Evolutionary conservation across 2,329 filamentous ascomycete species (phyloP).

Genomic region (Septoria linicola): DNA sequence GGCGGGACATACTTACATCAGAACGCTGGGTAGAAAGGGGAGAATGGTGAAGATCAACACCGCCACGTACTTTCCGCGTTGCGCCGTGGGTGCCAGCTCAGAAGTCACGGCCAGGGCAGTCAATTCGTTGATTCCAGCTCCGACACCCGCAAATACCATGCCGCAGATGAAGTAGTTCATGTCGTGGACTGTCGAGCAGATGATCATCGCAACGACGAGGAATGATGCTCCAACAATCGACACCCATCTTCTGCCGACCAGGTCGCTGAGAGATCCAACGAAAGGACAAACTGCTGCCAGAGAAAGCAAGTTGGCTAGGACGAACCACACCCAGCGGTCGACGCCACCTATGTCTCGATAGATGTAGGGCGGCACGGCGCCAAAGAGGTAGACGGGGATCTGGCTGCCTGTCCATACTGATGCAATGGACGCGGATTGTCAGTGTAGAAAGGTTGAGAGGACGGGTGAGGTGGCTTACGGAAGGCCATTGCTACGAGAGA

Average conservation of each 20-base stretch:
- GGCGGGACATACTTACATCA: slow-evolving; percentile 42
- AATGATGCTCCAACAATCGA: slow-evolving; percentile 55
- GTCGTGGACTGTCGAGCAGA: slow-evolving; percentile 55
- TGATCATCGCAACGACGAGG: slow-evolving; percentile 59
- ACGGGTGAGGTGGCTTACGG: slow-evolving; percentile 23
- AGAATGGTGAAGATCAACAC: slow-evolving; percentile 61
- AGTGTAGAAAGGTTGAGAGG: neutral
- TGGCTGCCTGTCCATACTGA: slow-evolving; percentile 60
- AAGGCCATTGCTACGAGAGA: slow-evolving; percentile 59
- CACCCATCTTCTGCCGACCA: slow-evolving; percentile 61
- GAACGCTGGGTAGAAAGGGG: slow-evolving; percentile 61
- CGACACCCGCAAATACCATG: slow-evolving; percentile 61
- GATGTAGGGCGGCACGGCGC: slow-evolving; percentile 33
- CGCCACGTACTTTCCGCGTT: slow-evolving; percentile 63
- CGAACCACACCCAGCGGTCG: slow-evolving; percentile 44
- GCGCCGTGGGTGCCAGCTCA: slow-evolving; percentile 64
- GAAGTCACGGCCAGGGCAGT: slow-evolving; percentile 67
- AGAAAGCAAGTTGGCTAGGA: slow-evolving; percentile 54
- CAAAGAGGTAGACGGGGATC: slow-evolving; percentile 54
- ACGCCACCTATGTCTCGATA: slow-evolving; percentile 26
- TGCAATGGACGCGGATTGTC: neutral
- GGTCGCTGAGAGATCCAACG: slow-evolving; percentile 63
- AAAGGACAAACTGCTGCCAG: slow-evolving; percentile 60
- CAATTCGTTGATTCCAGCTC: slow-evolving; percentile 66
- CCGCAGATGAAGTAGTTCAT: slow-evolving; percentile 58